Conservation (phyloP, 2,329 filamentous ascomycete genomes). For the Aspergillus brasiliensis region DNA sequence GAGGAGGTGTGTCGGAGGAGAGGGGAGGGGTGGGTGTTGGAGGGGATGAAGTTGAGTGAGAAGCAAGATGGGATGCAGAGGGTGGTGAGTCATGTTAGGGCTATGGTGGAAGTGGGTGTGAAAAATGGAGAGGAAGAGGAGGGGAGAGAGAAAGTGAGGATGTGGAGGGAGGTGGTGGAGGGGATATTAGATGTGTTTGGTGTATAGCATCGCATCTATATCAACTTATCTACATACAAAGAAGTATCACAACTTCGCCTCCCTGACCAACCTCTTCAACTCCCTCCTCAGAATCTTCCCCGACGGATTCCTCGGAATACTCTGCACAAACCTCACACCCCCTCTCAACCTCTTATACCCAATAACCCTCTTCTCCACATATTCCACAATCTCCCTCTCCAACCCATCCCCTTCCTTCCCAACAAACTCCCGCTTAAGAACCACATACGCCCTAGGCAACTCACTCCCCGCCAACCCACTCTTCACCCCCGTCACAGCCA, state of each 20-base stretch:
- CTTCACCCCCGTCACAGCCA: constrained; percentile 59
- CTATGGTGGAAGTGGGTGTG: constrained; percentile 33
- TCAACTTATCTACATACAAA: neutral
- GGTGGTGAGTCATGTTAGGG: constrained; percentile 30
- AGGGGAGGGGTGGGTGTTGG: constrained; percentile 18
- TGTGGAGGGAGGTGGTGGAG: constrained; percentile 21
- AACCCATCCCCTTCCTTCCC: constrained; percentile 37
- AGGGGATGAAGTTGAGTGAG: constrained; percentile 15
- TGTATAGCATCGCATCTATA: no score
- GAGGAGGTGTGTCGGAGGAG: constrained; percentile 22
- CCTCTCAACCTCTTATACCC: constrained; percentile 37
- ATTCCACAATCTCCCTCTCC: constrained; percentile 37
- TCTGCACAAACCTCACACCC: constrained; percentile 34
- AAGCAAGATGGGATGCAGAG: constrained; percentile 31
- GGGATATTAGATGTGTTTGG: neutral
- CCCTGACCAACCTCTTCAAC: constrained; percentile 22
- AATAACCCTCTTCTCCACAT: constrained; percentile 30
- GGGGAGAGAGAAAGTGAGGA: constrained; percentile 23
- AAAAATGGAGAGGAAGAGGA: constrained; percentile 17
- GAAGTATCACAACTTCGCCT: constrained; percentile 2
- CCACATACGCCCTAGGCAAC: constrained; percentile 62
- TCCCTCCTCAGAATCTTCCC: constrained; percentile 36
- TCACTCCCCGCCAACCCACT: constrained; percentile 61
- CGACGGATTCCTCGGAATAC: constrained; percentile 36
- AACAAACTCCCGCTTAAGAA: constrained; percentile 24